Evolutionary conservation across 2,329 filamentous ascomycete species (phyloP).

Genomic region (Phaeosphaeria sp.): DNA sequence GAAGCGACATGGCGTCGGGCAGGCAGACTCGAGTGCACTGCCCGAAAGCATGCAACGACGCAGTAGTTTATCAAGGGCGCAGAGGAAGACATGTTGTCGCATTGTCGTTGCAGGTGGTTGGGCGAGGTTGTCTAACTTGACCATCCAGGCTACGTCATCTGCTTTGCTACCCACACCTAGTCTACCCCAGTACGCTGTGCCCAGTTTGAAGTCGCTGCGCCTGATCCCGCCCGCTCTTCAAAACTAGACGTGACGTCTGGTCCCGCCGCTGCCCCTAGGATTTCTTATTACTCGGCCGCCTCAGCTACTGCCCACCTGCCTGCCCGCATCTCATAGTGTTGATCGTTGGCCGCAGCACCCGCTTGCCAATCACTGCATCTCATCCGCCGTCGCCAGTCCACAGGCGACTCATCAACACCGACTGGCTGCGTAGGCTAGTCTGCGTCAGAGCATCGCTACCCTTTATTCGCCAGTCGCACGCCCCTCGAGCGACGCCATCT

Average conservation of each 20-base stretch:
- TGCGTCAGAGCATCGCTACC: slow-evolving; percentile 7
- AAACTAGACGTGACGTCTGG: slow-evolving; percentile 19
- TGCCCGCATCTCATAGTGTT: slow-evolving; percentile 7
- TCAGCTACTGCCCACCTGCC: not conserved
- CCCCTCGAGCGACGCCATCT: not conserved
- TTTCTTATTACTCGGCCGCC: slow-evolving; percentile 20
- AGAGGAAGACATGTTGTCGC: slow-evolving; percentile 6
- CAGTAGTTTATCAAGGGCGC: not conserved
- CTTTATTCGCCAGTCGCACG: slow-evolving; percentile 1
- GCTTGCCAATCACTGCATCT: slow-evolving; percentile 23
- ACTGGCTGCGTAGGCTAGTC: slow-evolving; percentile 24
- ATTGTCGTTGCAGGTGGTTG: not conserved
- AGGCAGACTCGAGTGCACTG: slow-evolving; percentile 9
- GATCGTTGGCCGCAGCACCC: slow-evolving; percentile 9
- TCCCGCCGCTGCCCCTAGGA: slow-evolving; percentile 8
- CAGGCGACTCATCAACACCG: slow-evolving; percentile 10
- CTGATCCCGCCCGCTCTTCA: slow-evolving; percentile 18
- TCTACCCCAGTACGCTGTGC: slow-evolving; percentile 5
- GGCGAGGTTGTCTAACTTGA: not conserved
- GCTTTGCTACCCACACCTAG: not conserved
- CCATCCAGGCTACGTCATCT: slow-evolving; percentile 5
- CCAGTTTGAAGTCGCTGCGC: slow-evolving; percentile 6
- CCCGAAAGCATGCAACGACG: not conserved
- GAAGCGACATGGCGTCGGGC: slow-evolving; percentile 5
- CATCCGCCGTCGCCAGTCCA: slow-evolving; percentile 15